Conservation (phyloP, 441 rosid species). For the Rhodomyrtus psidioides region DNA sequence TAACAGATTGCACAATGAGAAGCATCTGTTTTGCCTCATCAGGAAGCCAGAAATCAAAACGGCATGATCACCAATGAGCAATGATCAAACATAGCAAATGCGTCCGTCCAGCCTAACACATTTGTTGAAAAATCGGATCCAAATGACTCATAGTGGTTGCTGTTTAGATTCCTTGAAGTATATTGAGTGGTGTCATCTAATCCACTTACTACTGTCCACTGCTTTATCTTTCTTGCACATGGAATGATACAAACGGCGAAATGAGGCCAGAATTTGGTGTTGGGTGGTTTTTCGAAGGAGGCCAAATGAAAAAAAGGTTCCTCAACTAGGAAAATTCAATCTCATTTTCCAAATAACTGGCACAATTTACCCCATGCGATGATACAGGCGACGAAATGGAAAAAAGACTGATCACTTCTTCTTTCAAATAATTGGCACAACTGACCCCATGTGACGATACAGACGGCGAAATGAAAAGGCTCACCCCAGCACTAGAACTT, state of each 20-base stretch:
- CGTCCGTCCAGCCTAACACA: neutral
- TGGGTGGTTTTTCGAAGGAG: neutral
- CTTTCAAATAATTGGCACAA: neutral
- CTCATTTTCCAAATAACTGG: no score
- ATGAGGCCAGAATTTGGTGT: neutral
- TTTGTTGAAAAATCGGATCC: neutral
- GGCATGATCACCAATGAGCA: neutral
- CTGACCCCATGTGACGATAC: neutral
- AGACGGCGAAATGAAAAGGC: neutral
- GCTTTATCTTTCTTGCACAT: slow-evolving; percentile 15
- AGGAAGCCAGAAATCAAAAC: neutral
- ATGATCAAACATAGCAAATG: neutral
- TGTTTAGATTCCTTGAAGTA: slow-evolving; percentile 17
- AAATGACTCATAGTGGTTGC: neutral
- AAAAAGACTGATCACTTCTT: no score
- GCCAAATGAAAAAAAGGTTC: neutral
- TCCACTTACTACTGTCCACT: slow-evolving; percentile 13
- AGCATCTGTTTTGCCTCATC: neutral
- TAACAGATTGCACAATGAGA: neutral
- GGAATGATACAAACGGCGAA: neutral
- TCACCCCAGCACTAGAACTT: neutral
- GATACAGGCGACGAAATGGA: no score
- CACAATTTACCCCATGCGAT: neutral
- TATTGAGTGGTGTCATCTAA: slow-evolving; percentile 11
- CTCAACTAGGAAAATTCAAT: no score